Conservation (phyloP, 257 asterid species). For the Salvia rosmarinus region DNA sequence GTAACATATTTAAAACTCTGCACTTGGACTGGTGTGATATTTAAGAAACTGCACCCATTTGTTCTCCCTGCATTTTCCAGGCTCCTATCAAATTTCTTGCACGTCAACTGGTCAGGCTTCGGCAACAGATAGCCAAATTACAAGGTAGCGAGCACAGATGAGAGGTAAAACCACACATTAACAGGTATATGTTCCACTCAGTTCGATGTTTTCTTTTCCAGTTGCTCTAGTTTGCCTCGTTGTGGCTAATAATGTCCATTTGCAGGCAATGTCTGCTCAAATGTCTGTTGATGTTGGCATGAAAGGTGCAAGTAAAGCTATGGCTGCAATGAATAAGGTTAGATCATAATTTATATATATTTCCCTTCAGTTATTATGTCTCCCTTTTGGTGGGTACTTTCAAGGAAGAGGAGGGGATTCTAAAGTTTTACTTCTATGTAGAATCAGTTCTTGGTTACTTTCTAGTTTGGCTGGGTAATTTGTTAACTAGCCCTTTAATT, state of each 20-base stretch:
- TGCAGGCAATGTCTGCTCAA: constrained; percentile 93
- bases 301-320: constrained; percentile 94
- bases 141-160: constrained; percentile 97
- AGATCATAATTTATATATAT: background rate
- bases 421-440: background rate
- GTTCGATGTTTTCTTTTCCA: constrained; percentile 10
- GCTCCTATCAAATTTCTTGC: constrained; percentile 89
- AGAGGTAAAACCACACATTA: constrained; percentile 92
- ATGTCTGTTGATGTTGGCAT: constrained; percentile 88
- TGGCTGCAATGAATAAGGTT: constrained; percentile 91
- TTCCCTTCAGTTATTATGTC: background rate
- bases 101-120: constrained; percentile 84
- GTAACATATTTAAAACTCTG: background rate
- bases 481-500: background rate
- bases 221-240: background rate
- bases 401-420: background rate
- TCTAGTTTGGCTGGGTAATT: background rate
- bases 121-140: constrained; percentile 89
- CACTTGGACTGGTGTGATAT: background rate
- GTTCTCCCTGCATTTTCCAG: constrained; percentile 43
- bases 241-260: constrained; percentile 6
- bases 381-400: background rate
- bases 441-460: background rate
- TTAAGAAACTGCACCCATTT: constrained; percentile 17
- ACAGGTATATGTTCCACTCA: constrained; percentile 58